A percentile compares a stretch with the other conserved stretches of the same genome.
These are phyloP conservation scores for Arthroderma sp. DNA, from an alignment of 2,329 filamentous ascomycete genomes.

Conservation along the genomic window DNA sequence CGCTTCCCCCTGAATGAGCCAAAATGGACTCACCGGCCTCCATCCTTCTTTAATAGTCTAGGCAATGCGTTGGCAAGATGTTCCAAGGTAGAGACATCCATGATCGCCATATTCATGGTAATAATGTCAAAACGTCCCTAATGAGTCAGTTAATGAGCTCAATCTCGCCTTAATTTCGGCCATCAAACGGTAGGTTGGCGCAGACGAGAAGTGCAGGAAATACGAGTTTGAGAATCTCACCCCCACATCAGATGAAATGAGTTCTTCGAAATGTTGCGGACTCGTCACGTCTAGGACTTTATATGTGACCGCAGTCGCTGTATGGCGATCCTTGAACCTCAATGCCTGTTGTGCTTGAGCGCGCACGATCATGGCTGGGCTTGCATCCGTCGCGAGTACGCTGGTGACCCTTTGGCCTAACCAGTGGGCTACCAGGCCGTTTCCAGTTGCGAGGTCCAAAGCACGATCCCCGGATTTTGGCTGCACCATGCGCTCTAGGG, in stretches of 20 bases:
- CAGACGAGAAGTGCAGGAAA: not conserved
- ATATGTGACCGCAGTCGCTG: slow-evolving; percentile 21
- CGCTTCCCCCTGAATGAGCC: not conserved
- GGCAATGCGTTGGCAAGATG: slow-evolving; percentile 34
- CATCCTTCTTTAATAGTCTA: slow-evolving; percentile 31
- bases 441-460: slow-evolving; percentile 41
- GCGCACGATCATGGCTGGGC: slow-evolving; percentile 30
- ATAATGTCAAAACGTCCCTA: slow-evolving; percentile 34
- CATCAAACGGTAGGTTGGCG: not conserved
- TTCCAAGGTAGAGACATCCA: slow-evolving; percentile 37
- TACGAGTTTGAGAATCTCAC: not conserved
- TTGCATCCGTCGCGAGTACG: slow-evolving; percentile 38
- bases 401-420: slow-evolving; percentile 28
- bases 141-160: not conserved
- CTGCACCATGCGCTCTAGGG: slow-evolving; percentile 28
- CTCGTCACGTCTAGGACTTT: slow-evolving; percentile 32
- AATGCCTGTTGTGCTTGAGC: slow-evolving; percentile 21
- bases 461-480: slow-evolving; percentile 22
- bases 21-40: slow-evolving; percentile 27
- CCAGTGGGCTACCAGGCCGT: slow-evolving; percentile 39
- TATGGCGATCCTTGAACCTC: slow-evolving; percentile 7
- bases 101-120: slow-evolving; percentile 41
- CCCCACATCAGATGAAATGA: slow-evolving; percentile 16
- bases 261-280: slow-evolving; percentile 21
- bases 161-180: not conserved